Conservation (phyloP, 2,329 filamentous ascomycete genomes). For the Xylogone sp. region DNA sequence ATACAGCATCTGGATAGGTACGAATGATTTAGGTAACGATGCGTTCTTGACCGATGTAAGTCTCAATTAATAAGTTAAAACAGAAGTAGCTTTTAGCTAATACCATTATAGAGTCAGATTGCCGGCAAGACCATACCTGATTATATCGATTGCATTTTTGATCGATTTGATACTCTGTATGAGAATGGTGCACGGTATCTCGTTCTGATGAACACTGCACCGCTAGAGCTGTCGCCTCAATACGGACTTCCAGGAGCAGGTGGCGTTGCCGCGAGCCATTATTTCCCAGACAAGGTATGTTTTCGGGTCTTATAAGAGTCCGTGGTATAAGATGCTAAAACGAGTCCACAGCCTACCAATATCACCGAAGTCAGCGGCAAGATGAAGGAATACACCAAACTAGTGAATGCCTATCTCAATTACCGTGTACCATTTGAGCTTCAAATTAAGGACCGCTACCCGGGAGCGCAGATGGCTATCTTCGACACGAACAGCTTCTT, state of each 20-base stretch:
- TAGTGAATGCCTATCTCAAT: conserved; percentile 44
- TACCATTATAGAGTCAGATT: not conserved
- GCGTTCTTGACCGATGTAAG: conserved; percentile 65
- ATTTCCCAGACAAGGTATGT: conserved; percentile 36
- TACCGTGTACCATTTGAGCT: conserved; percentile 47
- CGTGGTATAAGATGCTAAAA: conserved; percentile 30
- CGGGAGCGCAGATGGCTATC: conserved; percentile 57
- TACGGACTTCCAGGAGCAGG: conserved; percentile 51
- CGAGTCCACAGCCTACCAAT: conserved; percentile 36
- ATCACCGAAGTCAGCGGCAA: conserved; percentile 42
- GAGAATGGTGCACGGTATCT: conserved; percentile 64
- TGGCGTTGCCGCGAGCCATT: conserved; percentile 37
- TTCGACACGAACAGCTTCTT: conserved; percentile 66
- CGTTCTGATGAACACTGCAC: conserved; percentile 66
- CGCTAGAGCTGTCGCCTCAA: conserved; percentile 63
- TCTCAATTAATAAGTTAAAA: not conserved
- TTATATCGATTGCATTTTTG: conserved; percentile 67
- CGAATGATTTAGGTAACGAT: conserved; percentile 68
- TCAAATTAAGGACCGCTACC: conserved; percentile 43
- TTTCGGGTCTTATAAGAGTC: not conserved
- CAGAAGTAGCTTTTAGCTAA: not conserved
- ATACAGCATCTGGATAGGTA: conserved; percentile 77
- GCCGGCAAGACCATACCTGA: conserved; percentile 55
- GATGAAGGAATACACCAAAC: conserved; percentile 46
- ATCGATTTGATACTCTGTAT: conserved; percentile 60